Evolutionary conservation across 2,329 filamentous ascomycete species (phyloP).

Genomic region (Rhytidhysteron rufulum): DNA sequence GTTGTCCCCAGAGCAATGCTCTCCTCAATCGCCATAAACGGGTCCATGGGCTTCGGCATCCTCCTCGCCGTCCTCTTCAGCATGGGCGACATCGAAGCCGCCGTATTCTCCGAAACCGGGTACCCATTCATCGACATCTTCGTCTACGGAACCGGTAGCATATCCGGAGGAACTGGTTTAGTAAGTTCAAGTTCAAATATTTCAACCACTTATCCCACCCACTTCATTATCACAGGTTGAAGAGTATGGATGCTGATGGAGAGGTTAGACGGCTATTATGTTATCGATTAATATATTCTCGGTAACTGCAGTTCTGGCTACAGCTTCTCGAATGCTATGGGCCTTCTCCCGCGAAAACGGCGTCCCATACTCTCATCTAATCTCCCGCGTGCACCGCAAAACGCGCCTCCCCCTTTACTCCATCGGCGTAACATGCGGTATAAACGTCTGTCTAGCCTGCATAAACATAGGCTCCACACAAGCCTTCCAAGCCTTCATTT

Average conservation of each 20-base stretch:
- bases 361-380: conserved; percentile 26
- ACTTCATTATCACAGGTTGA: background rate
- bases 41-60: conserved; percentile 24
- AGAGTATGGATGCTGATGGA: background rate
- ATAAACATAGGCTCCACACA: conserved; percentile 9
- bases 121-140: conserved; percentile 50
- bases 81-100: conserved; percentile 22
- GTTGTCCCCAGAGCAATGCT: conserved; percentile 26
- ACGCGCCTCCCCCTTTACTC: background rate
- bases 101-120: conserved; percentile 6
- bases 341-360: conserved; percentile 15
- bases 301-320: conserved; percentile 9
- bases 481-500: conserved; percentile 11
- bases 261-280: too few relatives aligned
- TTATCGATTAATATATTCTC: conserved; percentile 9
- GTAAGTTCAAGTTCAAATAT: conserved; percentile 18
- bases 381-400: background rate
- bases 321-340: conserved; percentile 15
- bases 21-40: conserved; percentile 26
- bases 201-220: conserved; percentile 6
- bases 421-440: conserved; percentile 4
- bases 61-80: conserved; percentile 30
- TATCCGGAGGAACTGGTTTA: conserved; percentile 40
- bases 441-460: conserved; percentile 8
- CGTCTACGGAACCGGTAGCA: conserved; percentile 6